These are phyloP conservation scores for Emmonsia crescens DNA, from an alignment of 2,329 filamentous ascomycete genomes.

Conservation along the genomic window DNA sequence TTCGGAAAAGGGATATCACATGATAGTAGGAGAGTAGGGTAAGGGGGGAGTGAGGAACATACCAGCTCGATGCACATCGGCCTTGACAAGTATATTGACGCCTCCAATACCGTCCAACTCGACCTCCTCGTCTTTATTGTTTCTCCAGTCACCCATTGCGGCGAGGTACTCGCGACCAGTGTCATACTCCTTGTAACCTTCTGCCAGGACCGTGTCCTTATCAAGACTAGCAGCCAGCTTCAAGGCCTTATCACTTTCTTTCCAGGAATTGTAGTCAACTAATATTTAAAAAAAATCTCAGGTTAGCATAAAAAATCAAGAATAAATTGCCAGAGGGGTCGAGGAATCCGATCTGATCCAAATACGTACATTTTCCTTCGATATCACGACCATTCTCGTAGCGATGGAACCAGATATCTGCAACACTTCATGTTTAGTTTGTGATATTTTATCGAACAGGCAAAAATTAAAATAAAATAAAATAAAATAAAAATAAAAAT, in stretches of 20 bases:
- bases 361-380: conserved; percentile 75
- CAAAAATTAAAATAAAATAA: not conserved
- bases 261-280: conserved; percentile 99
- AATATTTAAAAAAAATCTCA: not conserved
- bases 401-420: conserved; percentile 95
- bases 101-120: conserved; percentile 92
- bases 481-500: too few relatives aligned
- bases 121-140: conserved; percentile 85
- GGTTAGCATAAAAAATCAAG: conserved; percentile 8
- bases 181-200: conserved; percentile 90
- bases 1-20: too few relatives aligned
- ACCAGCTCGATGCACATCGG: conserved; percentile 92
- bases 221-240: conserved; percentile 62
- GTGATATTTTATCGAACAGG: not conserved
- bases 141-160: conserved; percentile 79
- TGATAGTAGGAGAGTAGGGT: too few relatives aligned
- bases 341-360: not conserved
- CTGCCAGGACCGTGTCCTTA: conserved; percentile 74
- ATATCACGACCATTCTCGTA: conserved; percentile 74
- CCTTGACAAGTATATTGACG: conserved; percentile 95
- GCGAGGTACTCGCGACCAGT: conserved; percentile 88
- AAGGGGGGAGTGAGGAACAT: conserved; percentile 24
- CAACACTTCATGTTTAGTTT: not conserved
- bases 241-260: conserved; percentile 77
- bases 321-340: not conserved